Evolutionary conservation across 352 stramenopile genomes (phyloP).

Genomic region (Thraustochytrium striatum): DNA sequence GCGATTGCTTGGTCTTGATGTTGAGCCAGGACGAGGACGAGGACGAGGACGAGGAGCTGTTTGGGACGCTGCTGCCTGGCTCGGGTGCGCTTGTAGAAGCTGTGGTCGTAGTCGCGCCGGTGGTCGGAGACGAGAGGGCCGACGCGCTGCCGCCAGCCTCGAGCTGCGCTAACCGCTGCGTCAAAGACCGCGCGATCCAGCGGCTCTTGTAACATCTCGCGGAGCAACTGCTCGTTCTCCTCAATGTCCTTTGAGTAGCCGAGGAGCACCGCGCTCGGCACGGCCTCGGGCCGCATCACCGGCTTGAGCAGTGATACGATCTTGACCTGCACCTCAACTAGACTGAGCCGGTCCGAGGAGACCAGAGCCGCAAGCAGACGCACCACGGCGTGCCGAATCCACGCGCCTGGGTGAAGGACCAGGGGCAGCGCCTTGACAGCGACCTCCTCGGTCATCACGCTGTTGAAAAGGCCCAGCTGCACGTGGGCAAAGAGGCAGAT

Average conservation of each 20-base stretch:
- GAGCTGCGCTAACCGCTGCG: too few species aligned
- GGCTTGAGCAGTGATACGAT: conserved; percentile 23
- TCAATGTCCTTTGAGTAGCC: conserved; percentile 24
- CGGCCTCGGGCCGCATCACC: not conserved
- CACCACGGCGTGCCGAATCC: conserved; percentile 27
- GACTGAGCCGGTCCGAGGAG: not conserved
- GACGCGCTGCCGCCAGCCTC: not conserved
- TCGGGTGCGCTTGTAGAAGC: not conserved
- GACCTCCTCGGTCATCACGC: conserved; percentile 19
- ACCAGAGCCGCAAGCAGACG: conserved; percentile 9
- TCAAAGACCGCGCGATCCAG: conserved; percentile 8
- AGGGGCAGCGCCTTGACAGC: conserved; percentile 6
- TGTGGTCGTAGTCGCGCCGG: not conserved
- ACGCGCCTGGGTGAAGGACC: conserved; percentile 27
- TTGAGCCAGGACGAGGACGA: too few species aligned
- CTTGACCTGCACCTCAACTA: conserved; percentile 33
- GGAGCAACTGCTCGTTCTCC: conserved; percentile 18
- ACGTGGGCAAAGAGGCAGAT: conserved; percentile 81
- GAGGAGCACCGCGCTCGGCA: not conserved
- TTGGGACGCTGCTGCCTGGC: not conserved
- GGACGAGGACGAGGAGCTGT: too few species aligned
- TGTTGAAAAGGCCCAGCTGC: conserved; percentile 78
- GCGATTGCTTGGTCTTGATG: too few species aligned
- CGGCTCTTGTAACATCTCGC: conserved; percentile 3
- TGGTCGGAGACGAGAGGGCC: not conserved